Evolutionary conservation across 164 flowering plant genomes (phyloP).

Genomic region (Nymphaea thermarum): DNA sequence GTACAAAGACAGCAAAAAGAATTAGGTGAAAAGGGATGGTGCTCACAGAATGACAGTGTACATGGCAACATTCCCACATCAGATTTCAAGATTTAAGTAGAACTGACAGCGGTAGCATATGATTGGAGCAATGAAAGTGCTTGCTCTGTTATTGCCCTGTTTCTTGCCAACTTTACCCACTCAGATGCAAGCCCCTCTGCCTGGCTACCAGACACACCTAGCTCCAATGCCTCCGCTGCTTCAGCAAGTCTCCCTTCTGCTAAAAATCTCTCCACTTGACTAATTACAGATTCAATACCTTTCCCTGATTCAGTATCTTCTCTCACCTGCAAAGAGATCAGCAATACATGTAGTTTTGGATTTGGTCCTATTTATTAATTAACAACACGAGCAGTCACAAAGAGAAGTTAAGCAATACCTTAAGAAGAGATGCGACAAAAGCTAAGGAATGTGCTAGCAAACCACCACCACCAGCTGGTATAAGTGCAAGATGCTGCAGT

Average conservation of each 20-base stretch:
- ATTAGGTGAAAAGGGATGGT: neutral
- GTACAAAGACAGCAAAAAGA: neutral
- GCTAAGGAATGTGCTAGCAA: slow-evolving; percentile 85
- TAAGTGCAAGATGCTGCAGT: slow-evolving; percentile 69
- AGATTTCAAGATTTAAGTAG: slow-evolving; percentile 18
- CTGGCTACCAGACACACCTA: slow-evolving; percentile 62
- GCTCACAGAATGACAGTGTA: neutral
- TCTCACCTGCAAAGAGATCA: slow-evolving; percentile 32
- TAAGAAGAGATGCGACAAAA: slow-evolving; percentile 58
- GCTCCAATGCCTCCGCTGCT: slow-evolving; percentile 84
- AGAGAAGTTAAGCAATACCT: slow-evolving; percentile 27
- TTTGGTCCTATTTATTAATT: neutral
- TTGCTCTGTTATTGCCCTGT: slow-evolving; percentile 88
- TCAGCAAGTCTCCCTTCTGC: slow-evolving; percentile 80
- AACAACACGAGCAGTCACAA: neutral
- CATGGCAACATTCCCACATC: neutral
- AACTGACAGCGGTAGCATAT: slow-evolving; percentile 67
- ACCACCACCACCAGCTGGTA: slow-evolving; percentile 93
- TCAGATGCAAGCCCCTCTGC: slow-evolving; percentile 56
- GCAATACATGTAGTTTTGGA: neutral
- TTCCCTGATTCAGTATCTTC: slow-evolving; percentile 55
- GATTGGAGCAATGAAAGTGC: slow-evolving; percentile 72
- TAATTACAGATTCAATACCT: slow-evolving; percentile 76
- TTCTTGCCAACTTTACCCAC: slow-evolving; percentile 68
- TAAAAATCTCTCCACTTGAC: slow-evolving; percentile 50